Evolutionary conservation across 345 rosid species (phyloP).

Genomic region (Ailanthus altissimus): DNA sequence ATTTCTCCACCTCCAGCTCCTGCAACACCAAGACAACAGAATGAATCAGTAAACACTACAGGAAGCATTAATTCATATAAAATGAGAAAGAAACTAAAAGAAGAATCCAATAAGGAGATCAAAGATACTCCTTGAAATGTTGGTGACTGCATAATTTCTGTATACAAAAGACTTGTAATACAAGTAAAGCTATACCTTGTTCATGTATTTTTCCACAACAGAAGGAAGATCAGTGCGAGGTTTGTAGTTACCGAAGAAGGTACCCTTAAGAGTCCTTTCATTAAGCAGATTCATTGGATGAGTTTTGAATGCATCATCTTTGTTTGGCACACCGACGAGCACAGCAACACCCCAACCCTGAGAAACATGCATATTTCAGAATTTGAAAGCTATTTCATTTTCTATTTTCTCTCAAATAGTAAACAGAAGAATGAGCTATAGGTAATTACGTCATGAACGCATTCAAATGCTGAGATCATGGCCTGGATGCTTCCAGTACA

Average conservation of each 20-base stretch:
- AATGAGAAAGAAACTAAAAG: background rate
- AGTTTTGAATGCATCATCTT: slow-evolving; percentile 62
- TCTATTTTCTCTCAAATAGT: background rate
- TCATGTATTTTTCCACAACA: slow-evolving; percentile 65
- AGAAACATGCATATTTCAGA: slow-evolving; percentile 2
- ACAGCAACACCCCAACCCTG: slow-evolving; percentile 88
- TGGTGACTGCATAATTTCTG: background rate
- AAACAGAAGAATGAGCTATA: background rate
- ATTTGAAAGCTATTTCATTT: background rate
- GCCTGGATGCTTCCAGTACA: slow-evolving; percentile 72
- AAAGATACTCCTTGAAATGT: background rate
- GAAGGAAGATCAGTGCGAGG: slow-evolving; percentile 63
- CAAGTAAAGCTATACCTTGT: slow-evolving; percentile 37
- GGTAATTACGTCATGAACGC: slow-evolving; percentile 74
- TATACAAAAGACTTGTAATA: background rate
- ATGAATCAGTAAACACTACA: too few relatives aligned
- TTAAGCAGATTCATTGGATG: slow-evolving; percentile 58
- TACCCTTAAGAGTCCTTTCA: slow-evolving; percentile 71
- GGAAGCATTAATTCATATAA: background rate
- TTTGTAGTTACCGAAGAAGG: slow-evolving; percentile 70
- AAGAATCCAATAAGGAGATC: background rate
- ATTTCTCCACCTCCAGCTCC: slow-evolving; percentile 60
- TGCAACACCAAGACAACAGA: slow-evolving; percentile 12
- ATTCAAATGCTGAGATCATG: slow-evolving; percentile 88
- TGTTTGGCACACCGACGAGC: slow-evolving; percentile 65